These are phyloP conservation scores for Fusarium odoratissimum DNA, from an alignment of 2,329 filamentous ascomycete genomes.

Conservation along the genomic window DNA sequence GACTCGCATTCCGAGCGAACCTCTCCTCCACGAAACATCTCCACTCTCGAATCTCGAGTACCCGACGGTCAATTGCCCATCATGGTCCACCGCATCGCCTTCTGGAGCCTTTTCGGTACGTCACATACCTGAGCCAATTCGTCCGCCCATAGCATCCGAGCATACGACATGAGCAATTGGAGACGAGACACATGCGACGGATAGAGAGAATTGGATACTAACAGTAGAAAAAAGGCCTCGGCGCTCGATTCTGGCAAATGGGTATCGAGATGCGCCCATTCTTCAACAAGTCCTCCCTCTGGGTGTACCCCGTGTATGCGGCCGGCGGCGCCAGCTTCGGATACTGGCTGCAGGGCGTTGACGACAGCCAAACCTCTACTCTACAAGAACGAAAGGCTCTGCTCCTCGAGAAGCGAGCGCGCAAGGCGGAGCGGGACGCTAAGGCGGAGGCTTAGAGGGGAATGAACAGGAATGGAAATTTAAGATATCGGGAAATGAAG, in stretches of 20 bases:
- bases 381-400: constrained; percentile 81
- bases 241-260: constrained; percentile 94
- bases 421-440: constrained; percentile 62
- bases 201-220: constrained; percentile 3
- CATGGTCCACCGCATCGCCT: constrained; percentile 76
- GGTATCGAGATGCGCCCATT: constrained; percentile 98
- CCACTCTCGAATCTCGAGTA: constrained; percentile 20
- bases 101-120: constrained; percentile 92
- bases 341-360: constrained; percentile 95
- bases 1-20: constrained; percentile 37
- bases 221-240: constrained; percentile 73
- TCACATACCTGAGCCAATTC: constrained; percentile 30
- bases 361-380: constrained; percentile 81
- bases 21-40: constrained; percentile 21
- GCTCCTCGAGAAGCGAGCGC: constrained; percentile 89
- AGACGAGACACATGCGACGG: neutral
- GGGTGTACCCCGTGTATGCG: constrained; percentile 92
- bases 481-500: constrained; percentile 23
- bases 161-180: neutral
- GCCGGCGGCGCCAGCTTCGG: constrained; percentile 90
- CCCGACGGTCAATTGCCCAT: constrained; percentile 49
- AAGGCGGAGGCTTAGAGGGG: constrained; percentile 42
- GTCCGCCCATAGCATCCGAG: neutral
- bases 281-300: constrained; percentile 84
- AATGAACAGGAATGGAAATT: constrained; percentile 2